Percentiles rank a stretch among this genome's conserved stretches.
Conservation (phyloP, 805 yeast genomes). For the Tetrapisispora fleetii region DNA sequence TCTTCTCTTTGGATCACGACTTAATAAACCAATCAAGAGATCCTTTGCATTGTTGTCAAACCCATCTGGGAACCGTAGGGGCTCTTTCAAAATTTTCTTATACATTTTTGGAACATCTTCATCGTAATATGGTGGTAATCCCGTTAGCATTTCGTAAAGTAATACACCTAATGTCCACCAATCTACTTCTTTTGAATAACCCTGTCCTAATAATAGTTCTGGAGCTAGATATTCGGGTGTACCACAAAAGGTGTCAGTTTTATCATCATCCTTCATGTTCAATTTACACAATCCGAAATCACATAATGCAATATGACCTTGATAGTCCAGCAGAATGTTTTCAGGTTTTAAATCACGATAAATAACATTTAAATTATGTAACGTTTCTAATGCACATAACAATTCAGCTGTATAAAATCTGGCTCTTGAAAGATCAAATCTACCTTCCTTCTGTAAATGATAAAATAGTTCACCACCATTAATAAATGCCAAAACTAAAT, state of each 20-base stretch:
- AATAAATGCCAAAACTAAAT: conserved; percentile 79
- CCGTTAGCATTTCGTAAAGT: conserved; percentile 89
- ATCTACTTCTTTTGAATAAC: conserved; percentile 89
- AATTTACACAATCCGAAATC: conserved; percentile 94
- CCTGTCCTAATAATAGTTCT: conserved; percentile 78
- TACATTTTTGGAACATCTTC: conserved; percentile 89
- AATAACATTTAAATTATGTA: conserved; percentile 83
- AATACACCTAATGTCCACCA: conserved; percentile 98
- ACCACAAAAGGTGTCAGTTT: conserved; percentile 88
- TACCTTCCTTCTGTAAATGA: conserved; percentile 82
- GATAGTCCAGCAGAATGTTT: conserved; percentile 83
- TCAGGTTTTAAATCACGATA: conserved; percentile 94
- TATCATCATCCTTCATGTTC: conserved; percentile 81
- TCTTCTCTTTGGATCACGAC: conserved; percentile 75
- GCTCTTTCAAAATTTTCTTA: conserved; percentile 79
- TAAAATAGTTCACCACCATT: conserved; percentile 95
- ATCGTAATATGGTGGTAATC: conserved; percentile 92
- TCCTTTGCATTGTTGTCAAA: conserved; percentile 80
- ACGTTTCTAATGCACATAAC: conserved; percentile 79
- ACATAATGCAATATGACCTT: conserved; percentile 93
- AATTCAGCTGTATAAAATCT: conserved; percentile 90
- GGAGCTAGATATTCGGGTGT: conserved; percentile 97
- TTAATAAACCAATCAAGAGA: conserved; percentile 57
- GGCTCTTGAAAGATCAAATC: conserved; percentile 76
- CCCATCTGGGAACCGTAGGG: conserved; percentile 74